These are phyloP conservation scores for Amoeboaphelidium protococcarum DNA, from an alignment of 371 early-diverging fungal genomes.

Conservation along the genomic window DNA sequence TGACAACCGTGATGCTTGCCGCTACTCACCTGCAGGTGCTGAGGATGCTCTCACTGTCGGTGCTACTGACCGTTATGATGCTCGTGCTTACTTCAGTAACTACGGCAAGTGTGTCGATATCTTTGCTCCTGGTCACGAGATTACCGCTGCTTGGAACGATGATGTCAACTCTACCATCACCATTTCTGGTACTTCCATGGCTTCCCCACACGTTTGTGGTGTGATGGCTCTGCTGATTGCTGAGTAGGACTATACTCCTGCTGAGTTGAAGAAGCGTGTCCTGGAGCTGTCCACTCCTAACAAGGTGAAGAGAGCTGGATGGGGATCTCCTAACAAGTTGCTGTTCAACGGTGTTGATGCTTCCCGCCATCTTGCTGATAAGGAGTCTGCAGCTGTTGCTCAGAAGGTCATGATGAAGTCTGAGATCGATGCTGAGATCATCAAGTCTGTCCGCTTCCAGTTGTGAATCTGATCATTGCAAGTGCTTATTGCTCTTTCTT, in stretches of 20 bases:
- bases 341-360: too few species aligned
- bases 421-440: too few species aligned
- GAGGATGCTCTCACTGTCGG: conserved; percentile 14
- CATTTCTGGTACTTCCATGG: conserved; percentile 20
- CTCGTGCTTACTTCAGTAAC: conserved; percentile 77
- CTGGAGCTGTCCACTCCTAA: not conserved
- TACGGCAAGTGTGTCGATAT: conserved; percentile 76
- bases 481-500: too few species aligned
- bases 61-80: conserved; percentile 19
- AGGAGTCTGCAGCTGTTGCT: too few species aligned
- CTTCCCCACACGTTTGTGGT: conserved; percentile 20
- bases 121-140: conserved; percentile 32
- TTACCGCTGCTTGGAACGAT: conserved; percentile 6
- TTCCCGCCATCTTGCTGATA: too few species aligned
- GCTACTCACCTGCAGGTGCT: conserved; percentile 14
- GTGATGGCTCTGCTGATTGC: conserved; percentile 4
- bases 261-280: not conserved
- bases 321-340: not conserved
- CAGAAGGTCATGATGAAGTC: too few species aligned
- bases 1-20: conserved; percentile 13
- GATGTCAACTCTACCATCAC: conserved; percentile 1
- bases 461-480: too few species aligned
- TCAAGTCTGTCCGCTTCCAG: too few species aligned
- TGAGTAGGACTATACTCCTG: not conserved
- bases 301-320: not conserved